Evolutionary conservation across 495 filamentous ascomycete genomes (phyloP).

Genomic region (Bryoglossum gracile): DNA sequence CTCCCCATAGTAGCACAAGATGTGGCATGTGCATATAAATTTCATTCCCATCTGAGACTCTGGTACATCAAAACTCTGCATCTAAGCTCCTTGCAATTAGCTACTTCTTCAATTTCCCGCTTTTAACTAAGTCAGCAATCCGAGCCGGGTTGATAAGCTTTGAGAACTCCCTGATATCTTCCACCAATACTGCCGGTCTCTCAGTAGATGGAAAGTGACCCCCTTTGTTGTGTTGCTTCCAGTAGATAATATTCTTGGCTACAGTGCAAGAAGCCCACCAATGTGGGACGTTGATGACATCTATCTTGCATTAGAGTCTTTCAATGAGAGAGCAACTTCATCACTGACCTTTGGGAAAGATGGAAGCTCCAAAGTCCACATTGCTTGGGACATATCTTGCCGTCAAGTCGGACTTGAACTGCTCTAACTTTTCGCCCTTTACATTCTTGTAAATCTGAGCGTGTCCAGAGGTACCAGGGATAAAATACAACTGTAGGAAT

Average conservation of each 20-base stretch:
- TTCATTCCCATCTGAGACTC: background rate
- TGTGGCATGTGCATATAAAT: background rate
- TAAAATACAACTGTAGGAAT: slow-evolving; percentile 12
- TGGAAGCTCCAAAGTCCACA: slow-evolving; percentile 18
- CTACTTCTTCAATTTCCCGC: slow-evolving; percentile 12
- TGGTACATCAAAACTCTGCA: background rate
- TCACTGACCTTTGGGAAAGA: slow-evolving; percentile 16
- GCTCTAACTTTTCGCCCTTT: slow-evolving; percentile 9
- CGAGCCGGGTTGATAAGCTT: slow-evolving; percentile 1
- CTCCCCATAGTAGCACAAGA: too few relatives aligned
- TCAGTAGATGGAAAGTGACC: slow-evolving; percentile 62
- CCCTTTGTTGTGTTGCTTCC: slow-evolving; percentile 43
- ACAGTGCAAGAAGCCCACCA: slow-evolving; percentile 13
- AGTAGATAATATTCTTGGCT: slow-evolving; percentile 45
- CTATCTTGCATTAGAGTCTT: too few relatives aligned
- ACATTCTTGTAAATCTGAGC: slow-evolving; percentile 16
- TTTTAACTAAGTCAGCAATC: slow-evolving; percentile 9
- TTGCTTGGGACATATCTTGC: background rate
- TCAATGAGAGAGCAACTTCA: too few relatives aligned
- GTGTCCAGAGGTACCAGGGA: slow-evolving; percentile 13
- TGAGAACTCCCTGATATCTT: slow-evolving; percentile 46
- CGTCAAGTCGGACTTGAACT: background rate
- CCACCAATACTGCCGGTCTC: slow-evolving; percentile 41
- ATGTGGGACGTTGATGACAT: slow-evolving; percentile 11
- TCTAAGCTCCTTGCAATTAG: background rate